These are phyloP conservation scores for Exophiala sideris DNA, from an alignment of 2,329 filamentous ascomycete species.

Conservation along the genomic window DNA sequence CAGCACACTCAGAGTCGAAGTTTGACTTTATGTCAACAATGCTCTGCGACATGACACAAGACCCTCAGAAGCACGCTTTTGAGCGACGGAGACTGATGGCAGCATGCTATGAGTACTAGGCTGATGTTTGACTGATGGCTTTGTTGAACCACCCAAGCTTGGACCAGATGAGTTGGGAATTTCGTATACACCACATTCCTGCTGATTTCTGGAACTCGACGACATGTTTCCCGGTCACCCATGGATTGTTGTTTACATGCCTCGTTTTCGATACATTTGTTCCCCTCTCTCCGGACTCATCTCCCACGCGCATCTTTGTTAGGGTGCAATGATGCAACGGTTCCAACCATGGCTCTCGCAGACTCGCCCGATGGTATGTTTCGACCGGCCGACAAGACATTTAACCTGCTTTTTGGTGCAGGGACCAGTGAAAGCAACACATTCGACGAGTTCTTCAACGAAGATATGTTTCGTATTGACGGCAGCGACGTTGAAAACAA, in stretches of 20 bases:
- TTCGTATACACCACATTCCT: conserved; percentile 13
- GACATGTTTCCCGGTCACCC: conserved; percentile 9
- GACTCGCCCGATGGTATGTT: conserved; percentile 33
- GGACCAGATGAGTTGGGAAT: conserved; percentile 13
- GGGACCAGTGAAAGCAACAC: conserved; percentile 57
- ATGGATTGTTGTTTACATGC: conserved; percentile 19
- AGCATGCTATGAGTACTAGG: background rate
- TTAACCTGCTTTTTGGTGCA: conserved; percentile 48
- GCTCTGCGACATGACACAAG: too few species aligned
- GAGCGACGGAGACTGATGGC: too few species aligned
- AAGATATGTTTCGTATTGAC: conserved; percentile 51
- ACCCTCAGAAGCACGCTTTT: too few species aligned
- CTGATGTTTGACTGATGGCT: background rate
- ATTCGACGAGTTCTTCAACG: conserved; percentile 62
- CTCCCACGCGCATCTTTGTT: background rate
- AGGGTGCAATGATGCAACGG: background rate
- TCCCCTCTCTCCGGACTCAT: conserved; percentile 1
- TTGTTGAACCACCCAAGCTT: background rate
- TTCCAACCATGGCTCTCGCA: conserved; percentile 29
- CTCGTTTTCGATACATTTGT: conserved; percentile 15
- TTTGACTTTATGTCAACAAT: too few species aligned
- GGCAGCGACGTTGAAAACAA: conserved; percentile 48
- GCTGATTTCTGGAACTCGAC: conserved; percentile 3
- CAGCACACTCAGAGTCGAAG: too few species aligned
- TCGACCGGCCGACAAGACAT: conserved; percentile 50